Base-by-base conservation (phyloP, 108 stramenopile species). In the Discostella pseudostelligera region DNA sequence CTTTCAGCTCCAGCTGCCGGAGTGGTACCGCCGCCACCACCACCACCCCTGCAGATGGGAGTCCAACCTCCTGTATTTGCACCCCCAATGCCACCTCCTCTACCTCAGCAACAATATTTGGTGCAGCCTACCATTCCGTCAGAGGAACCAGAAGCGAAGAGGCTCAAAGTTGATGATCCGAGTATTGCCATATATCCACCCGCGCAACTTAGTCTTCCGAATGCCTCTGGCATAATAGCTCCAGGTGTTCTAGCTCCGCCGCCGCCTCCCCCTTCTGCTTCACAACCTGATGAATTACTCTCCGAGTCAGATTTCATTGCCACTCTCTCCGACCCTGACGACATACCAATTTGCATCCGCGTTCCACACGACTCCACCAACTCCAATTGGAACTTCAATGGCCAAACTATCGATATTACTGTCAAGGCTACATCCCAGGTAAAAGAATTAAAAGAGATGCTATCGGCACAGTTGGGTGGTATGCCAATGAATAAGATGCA, bases 401-500 rank as follows among this genome's bases (percentile, higher is more conserved):
- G 94, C 1, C 90, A 89, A 72, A 86, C 83, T 36, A 63, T 94
- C n/a, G 80, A 87, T 4, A 22, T 92, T 0, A 62, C 66, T 21
- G 63, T 88, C 16, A 63, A 81, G 43, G 88, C 87, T 40, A 76
- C 65, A 66, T 65, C 89, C 7, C 89, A 72, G 37, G 66, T 95
- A 3, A 92, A 92, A 64, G 62, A 62, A 12, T 56, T 95, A 56
- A 95, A 95, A 80, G 84, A 68, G 50, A 56, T 70, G 49, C 64
- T 92, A 5, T 74, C 69, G 42, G 39, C 44, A 4, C 76, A 85
- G 50, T 62, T 91, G 47, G 84, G 83, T 47, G 83, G 72, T 16
- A 95, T 95, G 88, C 89, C 89, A 8, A 61, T 72, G 43, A 95
- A 95, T 71, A 95, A 95, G 50, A 87, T 90, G 67, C 89, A 92